Conservation (phyloP, 2,329 filamentous ascomycete genomes). For the Fusarium poae region DNA sequence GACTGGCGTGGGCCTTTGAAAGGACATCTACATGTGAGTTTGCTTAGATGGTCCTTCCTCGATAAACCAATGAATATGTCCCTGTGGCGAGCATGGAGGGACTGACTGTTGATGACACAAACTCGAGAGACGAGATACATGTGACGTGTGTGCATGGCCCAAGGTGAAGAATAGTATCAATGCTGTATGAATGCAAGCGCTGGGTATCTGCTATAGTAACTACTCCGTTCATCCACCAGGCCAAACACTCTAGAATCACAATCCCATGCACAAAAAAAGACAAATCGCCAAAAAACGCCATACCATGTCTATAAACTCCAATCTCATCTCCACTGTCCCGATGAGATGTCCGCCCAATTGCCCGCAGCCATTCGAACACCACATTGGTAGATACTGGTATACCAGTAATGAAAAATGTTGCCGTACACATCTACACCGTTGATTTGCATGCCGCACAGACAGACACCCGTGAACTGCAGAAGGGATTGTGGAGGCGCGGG, state of each 20-base stretch:
- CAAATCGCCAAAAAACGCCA: conserved; percentile 38
- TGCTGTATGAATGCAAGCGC: conserved; percentile 19
- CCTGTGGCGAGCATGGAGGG: no score
- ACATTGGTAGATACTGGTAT: not conserved
- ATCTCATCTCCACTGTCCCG: not conserved
- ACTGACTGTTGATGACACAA: no score
- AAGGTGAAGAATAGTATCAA: not conserved
- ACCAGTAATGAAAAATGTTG: not conserved
- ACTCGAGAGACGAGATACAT: no score
- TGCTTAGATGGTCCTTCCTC: not conserved
- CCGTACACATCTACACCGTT: no score
- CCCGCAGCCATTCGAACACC: not conserved
- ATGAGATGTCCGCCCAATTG: not conserved
- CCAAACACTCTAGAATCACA: not conserved
- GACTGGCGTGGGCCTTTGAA: no score
- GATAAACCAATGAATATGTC: not conserved
- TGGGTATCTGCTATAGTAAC: conserved; percentile 35
- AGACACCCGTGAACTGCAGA: rapidly evolving
- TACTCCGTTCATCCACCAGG: not conserved
- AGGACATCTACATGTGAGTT: not conserved
- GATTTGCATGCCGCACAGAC: not conserved
- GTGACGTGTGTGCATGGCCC: no score
- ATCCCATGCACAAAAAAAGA: conserved; percentile 7
- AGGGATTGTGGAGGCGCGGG: not conserved
- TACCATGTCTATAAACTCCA: conserved; percentile 2